Conservation (phyloP, 2,329 filamentous ascomycete genomes). For the Torrubiellomyces zombiae region DNA sequence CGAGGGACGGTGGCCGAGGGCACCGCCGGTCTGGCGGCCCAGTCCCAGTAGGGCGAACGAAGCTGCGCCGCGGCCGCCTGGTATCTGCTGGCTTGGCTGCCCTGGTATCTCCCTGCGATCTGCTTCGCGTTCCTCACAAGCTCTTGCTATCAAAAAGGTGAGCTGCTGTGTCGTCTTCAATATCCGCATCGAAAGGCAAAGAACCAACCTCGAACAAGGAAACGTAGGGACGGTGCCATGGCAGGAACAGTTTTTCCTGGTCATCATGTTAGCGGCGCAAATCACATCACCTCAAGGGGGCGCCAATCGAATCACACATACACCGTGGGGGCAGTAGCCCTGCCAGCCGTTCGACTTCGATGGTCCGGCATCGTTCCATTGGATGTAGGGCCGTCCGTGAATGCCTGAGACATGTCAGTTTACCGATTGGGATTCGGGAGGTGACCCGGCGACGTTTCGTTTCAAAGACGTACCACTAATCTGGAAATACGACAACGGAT, state of each 20-base stretch:
- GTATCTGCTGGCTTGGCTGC: conserved; percentile 18
- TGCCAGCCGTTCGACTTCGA: conserved; percentile 13
- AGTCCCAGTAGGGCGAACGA: conserved; percentile 38
- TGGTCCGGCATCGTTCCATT: conserved; percentile 24
- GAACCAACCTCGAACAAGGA: conserved; percentile 32
- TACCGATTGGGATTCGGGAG: too few species aligned
- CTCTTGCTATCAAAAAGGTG: too few species aligned
- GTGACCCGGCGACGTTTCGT: neutral
- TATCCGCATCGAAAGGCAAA: conserved; percentile 9
- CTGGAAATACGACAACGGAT: conserved; percentile 32
- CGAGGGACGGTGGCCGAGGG: conserved; percentile 21
- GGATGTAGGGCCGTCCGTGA: conserved; percentile 23
- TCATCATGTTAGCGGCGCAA: conserved; percentile 1
- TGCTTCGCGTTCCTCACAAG: conserved; percentile 27
- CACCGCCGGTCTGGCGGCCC: conserved; percentile 25
- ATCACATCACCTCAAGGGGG: too few species aligned
- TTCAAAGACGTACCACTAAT: conserved; percentile 22
- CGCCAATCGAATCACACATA: too few species aligned
- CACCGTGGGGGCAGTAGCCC: conserved; percentile 31
- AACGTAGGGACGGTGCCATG: conserved; percentile 41
- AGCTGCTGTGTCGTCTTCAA: too few species aligned
- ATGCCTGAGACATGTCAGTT: conserved; percentile 15
- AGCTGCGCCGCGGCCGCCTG: conserved; percentile 26
- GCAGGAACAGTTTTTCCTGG: conserved; percentile 30
- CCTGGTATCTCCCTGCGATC: conserved; percentile 28